A percentile compares a stretch with the other conserved stretches of the same genome.
These are phyloP conservation scores for Cyberlindnera maritima DNA, from an alignment of 805 yeast species.

Conservation along the genomic window DNA sequence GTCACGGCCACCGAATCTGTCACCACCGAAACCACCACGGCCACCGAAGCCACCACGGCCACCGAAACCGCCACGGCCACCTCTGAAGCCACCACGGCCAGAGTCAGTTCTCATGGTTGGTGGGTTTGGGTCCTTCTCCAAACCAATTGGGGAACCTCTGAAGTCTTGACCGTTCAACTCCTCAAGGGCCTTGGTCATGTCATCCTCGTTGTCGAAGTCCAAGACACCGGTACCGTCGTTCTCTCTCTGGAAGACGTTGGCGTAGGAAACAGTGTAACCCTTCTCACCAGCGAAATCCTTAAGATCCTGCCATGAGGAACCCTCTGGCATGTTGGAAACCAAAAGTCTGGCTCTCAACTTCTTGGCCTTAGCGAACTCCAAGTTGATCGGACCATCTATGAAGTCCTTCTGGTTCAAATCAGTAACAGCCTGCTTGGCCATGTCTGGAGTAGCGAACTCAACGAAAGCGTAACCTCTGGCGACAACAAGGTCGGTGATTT, in stretches of 20 bases:
- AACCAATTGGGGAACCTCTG: slow-evolving; percentile 66
- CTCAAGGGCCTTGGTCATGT: slow-evolving; percentile 69
- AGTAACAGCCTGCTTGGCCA: slow-evolving; percentile 72
- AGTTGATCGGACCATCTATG: slow-evolving; percentile 48
- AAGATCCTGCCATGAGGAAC: slow-evolving; percentile 82
- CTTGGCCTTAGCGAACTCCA: slow-evolving; percentile 38
- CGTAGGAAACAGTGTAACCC: slow-evolving; percentile 61
- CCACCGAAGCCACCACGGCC: slow-evolving; percentile 38
- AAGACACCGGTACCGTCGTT: slow-evolving; percentile 46
- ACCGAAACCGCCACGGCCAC: slow-evolving; percentile 38
- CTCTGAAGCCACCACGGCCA: slow-evolving; percentile 38
- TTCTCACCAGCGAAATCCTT: slow-evolving; percentile 87
- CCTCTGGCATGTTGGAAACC: slow-evolving; percentile 68
- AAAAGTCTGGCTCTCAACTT: slow-evolving; percentile 75
- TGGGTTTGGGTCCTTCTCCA: slow-evolving; percentile 71
- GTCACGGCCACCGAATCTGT: slow-evolving; percentile 43
- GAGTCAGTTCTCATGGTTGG: slow-evolving; percentile 49
- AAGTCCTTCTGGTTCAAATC: slow-evolving; percentile 70
- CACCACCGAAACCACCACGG: slow-evolving; percentile 25
- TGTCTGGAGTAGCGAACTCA: slow-evolving; percentile 72
- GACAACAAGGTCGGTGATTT: slow-evolving; percentile 63
- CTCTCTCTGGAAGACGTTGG: slow-evolving; percentile 44
- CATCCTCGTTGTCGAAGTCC: slow-evolving; percentile 60
- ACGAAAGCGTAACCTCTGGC: slow-evolving; percentile 88
- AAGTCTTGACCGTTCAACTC: slow-evolving; percentile 69